Evolutionary conservation across 2,329 filamentous ascomycete species (phyloP).

Genomic region (Ophiostoma pallidulum): DNA sequence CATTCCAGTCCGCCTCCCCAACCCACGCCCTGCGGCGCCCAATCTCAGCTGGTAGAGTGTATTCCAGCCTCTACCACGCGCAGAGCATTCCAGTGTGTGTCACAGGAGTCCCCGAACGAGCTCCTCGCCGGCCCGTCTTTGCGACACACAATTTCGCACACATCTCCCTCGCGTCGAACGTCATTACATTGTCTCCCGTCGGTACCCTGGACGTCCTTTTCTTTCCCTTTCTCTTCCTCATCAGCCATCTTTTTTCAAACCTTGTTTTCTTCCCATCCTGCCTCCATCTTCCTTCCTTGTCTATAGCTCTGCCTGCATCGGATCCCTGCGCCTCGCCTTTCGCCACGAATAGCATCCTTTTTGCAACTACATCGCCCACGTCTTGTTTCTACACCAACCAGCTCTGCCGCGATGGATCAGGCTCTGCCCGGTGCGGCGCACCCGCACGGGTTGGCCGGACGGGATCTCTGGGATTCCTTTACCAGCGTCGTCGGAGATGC

Average conservation of each 20-base stretch:
- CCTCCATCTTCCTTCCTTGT: no score
- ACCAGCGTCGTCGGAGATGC: conserved; percentile 15
- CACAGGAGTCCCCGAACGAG: not conserved
- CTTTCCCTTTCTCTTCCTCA: not conserved
- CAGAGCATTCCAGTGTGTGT: conserved; percentile 9
- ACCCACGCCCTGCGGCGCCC: not conserved
- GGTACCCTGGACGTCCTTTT: not conserved
- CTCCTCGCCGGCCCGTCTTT: not conserved
- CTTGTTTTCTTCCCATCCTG: not conserved
- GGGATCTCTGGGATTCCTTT: conserved; percentile 14
- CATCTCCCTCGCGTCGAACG: not conserved
- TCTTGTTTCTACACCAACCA: not conserved
- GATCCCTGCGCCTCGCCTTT: no score
- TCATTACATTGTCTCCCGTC: not conserved
- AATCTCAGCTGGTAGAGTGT: no score
- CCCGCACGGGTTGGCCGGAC: not conserved
- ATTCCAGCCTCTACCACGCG: not conserved
- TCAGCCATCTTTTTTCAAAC: not conserved
- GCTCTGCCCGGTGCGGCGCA: not conserved
- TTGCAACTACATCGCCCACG: no score
- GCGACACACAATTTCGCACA: not conserved
- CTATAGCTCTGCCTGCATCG: no score
- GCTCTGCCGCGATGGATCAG: conserved; percentile 8
- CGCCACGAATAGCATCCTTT: no score
- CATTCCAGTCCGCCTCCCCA: conserved; percentile 2